Evolutionary conservation across 306 rosid species (phyloP), one percentile per base, ranked within the genome.

Genomic region (Quercus dentata): DNA sequence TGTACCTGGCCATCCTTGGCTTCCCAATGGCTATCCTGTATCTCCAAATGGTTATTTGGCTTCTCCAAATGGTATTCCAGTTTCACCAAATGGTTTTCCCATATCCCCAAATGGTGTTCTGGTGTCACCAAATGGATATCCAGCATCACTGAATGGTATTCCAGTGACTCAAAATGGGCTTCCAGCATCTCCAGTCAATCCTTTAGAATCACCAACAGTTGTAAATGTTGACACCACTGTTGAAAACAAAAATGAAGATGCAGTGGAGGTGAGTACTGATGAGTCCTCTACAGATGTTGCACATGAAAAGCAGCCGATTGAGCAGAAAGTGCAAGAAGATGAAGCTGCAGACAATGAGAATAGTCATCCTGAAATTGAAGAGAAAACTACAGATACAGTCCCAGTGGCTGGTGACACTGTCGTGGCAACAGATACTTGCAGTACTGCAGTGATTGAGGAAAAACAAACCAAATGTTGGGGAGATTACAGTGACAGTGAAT

Each of bases 1-100:
- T 86, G 96, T 95, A 78, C 99, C 98, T 14, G 78, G 87, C 69
- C 98, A 95, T 69, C 88, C 90, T 69, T 92, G 97, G 99, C 82
- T 86, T 83, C 87, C 91, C 71, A 90, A 92, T 84, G 95, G 96
- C 78, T 90, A 90, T 73, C 91, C 92, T 13, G 74, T 88, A 68
- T 86, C 99, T 75, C 92, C 95, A 46, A 89, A 89, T 70, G 94
- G 90, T 68, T 91, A 85, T 74, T 30, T 85, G 76, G 58, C 91
- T 73, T 81, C 93, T 23, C 88, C 93, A 72, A 88, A 88, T 80
- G 89, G 88, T 69, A 82, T 79, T 78, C 87, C 86, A 0, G 65
- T 81, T 27, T 87, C 95, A 13, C 98, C 97, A 33, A 91, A 85
- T 75, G 88, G 88, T 69, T 84, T 79, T 78, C 87, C 86, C 0